Evolutionary conservation across 139 green algal species (phyloP).

Genomic region (Chlorella vulgaris): DNA sequence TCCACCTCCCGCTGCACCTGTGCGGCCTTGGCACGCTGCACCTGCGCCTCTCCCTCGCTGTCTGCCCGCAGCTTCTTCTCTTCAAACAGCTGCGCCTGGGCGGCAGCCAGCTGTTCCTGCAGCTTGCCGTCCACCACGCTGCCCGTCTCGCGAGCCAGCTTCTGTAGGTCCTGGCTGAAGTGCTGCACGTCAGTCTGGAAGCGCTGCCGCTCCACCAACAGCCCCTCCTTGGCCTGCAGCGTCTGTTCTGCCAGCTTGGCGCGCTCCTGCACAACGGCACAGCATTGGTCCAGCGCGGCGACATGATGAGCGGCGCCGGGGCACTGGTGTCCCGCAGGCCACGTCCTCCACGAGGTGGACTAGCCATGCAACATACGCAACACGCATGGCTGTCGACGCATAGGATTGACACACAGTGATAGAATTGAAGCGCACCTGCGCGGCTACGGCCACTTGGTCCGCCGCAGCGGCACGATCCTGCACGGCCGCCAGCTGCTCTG

Average conservation of each 20-base stretch:
- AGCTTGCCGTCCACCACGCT: slow-evolving; percentile 22
- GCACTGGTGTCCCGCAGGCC: too few species aligned
- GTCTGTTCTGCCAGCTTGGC: slow-evolving; percentile 34
- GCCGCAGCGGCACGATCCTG: slow-evolving; percentile 14
- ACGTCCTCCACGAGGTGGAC: too few species aligned
- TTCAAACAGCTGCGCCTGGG: slow-evolving; percentile 16
- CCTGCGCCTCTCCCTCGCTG: slow-evolving; percentile 14
- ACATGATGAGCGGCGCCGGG: neutral
- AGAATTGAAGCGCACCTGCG: slow-evolving; percentile 17
- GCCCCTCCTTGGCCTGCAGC: slow-evolving; percentile 12
- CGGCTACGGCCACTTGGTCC: neutral
- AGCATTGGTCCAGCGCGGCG: neutral
- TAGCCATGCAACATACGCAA: too few species aligned
- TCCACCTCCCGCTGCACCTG: slow-evolving; percentile 35
- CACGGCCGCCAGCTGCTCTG: slow-evolving; percentile 21
- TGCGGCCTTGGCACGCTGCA: slow-evolving; percentile 12
- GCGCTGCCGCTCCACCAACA: slow-evolving; percentile 15
- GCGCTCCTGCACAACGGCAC: slow-evolving; percentile 1
- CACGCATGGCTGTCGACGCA: neutral
- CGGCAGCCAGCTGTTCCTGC: slow-evolving; percentile 16
- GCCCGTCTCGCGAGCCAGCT: slow-evolving; percentile 15
- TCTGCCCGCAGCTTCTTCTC: slow-evolving; percentile 19
- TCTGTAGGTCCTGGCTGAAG: slow-evolving; percentile 33
- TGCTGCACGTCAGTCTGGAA: slow-evolving; percentile 28
- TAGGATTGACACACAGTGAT: too few species aligned